Evolutionary conservation across 2,329 filamentous ascomycete genomes (phyloP).

Genomic region (Penicillium crustosum): DNA sequence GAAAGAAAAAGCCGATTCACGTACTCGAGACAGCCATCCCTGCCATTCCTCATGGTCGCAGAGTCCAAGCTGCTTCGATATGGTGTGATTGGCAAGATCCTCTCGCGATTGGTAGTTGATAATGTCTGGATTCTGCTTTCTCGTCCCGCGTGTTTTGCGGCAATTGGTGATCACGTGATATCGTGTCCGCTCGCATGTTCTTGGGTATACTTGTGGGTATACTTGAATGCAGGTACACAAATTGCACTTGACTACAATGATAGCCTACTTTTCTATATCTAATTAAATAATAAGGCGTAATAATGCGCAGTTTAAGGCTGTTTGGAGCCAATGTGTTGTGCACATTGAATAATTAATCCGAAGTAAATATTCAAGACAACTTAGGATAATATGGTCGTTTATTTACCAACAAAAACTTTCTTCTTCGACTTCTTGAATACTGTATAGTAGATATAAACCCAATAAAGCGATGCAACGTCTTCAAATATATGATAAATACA

Average conservation of each 20-base stretch:
- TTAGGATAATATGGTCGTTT: no score
- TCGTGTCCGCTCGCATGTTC: not conserved
- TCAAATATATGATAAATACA: not conserved
- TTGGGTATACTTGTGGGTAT: not conserved
- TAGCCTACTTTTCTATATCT: not conserved
- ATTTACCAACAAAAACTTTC: not conserved
- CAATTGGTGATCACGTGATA: slow-evolving; percentile 19
- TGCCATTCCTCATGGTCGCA: slow-evolving; percentile 44
- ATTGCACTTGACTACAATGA: not conserved
- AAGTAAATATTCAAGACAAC: not conserved
- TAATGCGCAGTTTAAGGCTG: not conserved
- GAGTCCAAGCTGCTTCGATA: not conserved
- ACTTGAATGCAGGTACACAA: not conserved
- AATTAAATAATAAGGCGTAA: not conserved
- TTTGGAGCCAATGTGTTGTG: not conserved
- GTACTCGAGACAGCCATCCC: slow-evolving; percentile 37
- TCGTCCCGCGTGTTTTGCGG: slow-evolving; percentile 20
- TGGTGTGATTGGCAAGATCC: not conserved
- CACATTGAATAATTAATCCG: not conserved
- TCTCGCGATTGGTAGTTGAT: not conserved
- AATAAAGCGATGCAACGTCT: rapidly evolving
- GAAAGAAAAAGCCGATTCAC: slow-evolving; percentile 13
- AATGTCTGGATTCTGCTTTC: slow-evolving; percentile 1
- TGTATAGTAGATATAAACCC: no score
- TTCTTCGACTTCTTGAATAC: not conserved